phyloP scores from a whole-genome alignment of 164 flowering plant genomes.

The Litsea cubeba region DNA sequence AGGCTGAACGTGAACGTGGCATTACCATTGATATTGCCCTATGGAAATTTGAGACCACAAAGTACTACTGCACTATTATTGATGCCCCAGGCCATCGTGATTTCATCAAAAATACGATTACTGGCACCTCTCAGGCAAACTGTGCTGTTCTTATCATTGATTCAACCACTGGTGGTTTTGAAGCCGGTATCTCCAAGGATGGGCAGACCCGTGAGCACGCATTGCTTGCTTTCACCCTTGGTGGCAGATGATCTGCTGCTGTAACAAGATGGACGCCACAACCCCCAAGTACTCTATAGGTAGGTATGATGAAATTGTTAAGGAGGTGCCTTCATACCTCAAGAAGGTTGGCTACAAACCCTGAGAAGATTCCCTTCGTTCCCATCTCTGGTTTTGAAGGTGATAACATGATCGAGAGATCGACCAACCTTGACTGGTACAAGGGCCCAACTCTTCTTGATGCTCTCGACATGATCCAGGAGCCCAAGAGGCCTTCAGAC shows the following conservation, averaged over 20 bases:
- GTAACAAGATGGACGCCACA: constrained; percentile 83
- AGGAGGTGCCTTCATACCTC: constrained; percentile 74
- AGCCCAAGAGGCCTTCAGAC: constrained; percentile 73
- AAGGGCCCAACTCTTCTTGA: constrained; percentile 80
- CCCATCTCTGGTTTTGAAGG: constrained; percentile 84
- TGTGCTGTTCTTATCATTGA: constrained; percentile 78
- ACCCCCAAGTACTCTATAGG: constrained; percentile 72
- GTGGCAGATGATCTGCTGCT: constrained; percentile 86
- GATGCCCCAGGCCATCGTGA: constrained; percentile 93
- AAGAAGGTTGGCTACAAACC: constrained; percentile 87
- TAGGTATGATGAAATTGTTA: constrained; percentile 66
- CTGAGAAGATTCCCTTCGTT: constrained; percentile 67
- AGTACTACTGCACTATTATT: constrained; percentile 81
- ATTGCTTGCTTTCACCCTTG: constrained; percentile 72
- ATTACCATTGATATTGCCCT: constrained; percentile 79
- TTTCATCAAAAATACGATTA: constrained; percentile 85
- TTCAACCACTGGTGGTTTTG: constrained; percentile 87
- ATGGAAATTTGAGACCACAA: constrained; percentile 86
- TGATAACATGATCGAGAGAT: constrained; percentile 83
- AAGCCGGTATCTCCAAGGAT: constrained; percentile 85
- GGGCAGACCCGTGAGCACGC: constrained; percentile 93
- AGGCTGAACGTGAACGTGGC: constrained; percentile 91
- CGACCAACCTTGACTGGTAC: constrained; percentile 75
- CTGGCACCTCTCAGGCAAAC: constrained; percentile 84
- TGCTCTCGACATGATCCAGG: constrained; percentile 46